These are phyloP conservation scores for Blepharisma undulans DNA, from an alignment of 169 alveolate species.

Conservation along the genomic window DNA sequence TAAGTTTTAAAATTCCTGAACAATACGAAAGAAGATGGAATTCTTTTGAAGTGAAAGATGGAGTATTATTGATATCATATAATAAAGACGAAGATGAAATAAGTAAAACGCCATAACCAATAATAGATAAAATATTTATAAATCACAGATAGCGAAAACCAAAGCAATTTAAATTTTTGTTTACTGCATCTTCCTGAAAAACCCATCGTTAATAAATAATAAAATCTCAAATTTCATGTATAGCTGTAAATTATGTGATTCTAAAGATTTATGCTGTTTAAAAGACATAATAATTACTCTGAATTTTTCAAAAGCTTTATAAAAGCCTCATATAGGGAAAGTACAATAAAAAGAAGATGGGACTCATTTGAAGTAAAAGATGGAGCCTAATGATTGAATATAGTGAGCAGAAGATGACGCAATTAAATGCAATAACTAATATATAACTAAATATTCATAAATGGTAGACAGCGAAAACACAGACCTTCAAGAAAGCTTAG, in stretches of 20 bases:
- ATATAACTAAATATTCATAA: not conserved
- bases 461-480: not conserved
- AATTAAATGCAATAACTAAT: too few relatives aligned
- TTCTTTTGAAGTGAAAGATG: slow-evolving; percentile 46
- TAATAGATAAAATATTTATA: not conserved
- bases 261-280: too few relatives aligned
- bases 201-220: too few relatives aligned
- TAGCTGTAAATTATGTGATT: too few relatives aligned
- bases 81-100: slow-evolving; percentile 40
- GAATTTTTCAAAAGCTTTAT: too few relatives aligned
- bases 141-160: not conserved
- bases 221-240: too few relatives aligned
- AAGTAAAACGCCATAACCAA: not conserved
- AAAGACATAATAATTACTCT: too few relatives aligned
- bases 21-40: slow-evolving; percentile 54
- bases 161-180: too few relatives aligned
- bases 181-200: too few relatives aligned
- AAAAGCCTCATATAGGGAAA: too few relatives aligned
- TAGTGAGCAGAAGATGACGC: slow-evolving; percentile 43
- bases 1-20: slow-evolving; percentile 53
- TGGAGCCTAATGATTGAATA: slow-evolving; percentile 48
- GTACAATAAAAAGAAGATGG: slow-evolving; percentile 55
- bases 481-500: not conserved
- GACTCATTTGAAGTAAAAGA: slow-evolving; percentile 42
- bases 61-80: slow-evolving; percentile 48